Conservation (phyloP, 805 yeast genomes). For the Saccharomycopsis javanensis region DNA sequence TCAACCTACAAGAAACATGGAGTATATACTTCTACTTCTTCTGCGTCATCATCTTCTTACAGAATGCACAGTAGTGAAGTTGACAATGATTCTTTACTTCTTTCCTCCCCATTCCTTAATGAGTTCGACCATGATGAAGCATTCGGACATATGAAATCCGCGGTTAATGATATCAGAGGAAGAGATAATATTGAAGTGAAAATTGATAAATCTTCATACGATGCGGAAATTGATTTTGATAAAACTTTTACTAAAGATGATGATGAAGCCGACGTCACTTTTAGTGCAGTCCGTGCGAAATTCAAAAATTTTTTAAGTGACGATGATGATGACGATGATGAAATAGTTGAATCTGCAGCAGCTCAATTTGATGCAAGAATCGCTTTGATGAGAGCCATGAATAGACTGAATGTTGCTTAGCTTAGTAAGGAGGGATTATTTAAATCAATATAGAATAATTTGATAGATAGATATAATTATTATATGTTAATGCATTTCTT, state of each 20-base stretch:
- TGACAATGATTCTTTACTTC: background rate
- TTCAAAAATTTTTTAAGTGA: conserved; percentile 3
- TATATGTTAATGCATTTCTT: too few species aligned
- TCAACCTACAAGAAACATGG: background rate
- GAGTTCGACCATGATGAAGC: background rate
- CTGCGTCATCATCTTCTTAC: background rate
- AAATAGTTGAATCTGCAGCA: conserved; percentile 8
- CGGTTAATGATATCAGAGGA: background rate
- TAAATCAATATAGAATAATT: background rate
- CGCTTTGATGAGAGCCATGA: conserved; percentile 13
- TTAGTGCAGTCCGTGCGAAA: background rate
- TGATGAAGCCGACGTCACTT: conserved; percentile 2
- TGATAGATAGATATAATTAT: background rate
- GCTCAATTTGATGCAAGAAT: conserved; percentile 13
- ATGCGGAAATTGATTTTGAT: background rate
- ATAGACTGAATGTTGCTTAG: background rate
- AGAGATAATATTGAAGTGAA: background rate
- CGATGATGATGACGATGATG: conserved; percentile 6
- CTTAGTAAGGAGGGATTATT: background rate
- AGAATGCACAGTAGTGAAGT: background rate
- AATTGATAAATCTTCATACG: background rate
- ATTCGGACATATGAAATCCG: background rate
- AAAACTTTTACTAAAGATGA: conserved; percentile 3
- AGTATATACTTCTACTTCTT: background rate
- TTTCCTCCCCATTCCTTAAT: conserved; percentile 11